Conservation (phyloP, 2,329 filamentous ascomycete genomes). For the Alternaria hordeiaustralica region DNA sequence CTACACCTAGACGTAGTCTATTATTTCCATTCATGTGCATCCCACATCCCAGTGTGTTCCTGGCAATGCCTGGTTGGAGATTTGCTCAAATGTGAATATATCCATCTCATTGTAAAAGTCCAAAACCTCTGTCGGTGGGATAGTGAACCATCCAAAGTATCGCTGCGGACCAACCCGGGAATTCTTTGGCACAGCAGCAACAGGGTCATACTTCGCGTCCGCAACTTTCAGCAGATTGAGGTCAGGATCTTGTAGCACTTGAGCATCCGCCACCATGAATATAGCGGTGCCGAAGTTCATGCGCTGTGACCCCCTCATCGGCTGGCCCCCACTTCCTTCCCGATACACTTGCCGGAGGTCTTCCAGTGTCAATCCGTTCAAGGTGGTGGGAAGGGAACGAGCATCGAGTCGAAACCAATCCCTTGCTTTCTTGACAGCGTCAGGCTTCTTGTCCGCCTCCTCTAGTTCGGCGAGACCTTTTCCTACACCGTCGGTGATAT, state of each 20-base stretch:
- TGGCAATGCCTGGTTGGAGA: too few species aligned
- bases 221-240: neutral
- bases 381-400: neutral
- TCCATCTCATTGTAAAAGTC: neutral
- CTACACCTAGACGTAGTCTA: rapidly evolving
- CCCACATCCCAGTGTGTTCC: too few species aligned
- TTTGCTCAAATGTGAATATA: too few species aligned
- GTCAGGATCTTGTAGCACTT: neutral
- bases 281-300: neutral
- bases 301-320: neutral
- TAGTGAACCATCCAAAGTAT: neutral
- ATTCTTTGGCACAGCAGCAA: neutral
- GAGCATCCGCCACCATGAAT: neutral
- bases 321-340: neutral
- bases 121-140: neutral
- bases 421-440: neutral
- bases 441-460: neutral
- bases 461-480: neutral
- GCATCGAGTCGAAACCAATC: neutral
- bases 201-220: neutral
- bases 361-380: neutral
- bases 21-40: neutral
- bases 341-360: neutral
- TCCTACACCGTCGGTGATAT: neutral
- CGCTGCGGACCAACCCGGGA: neutral